Base-by-base conservation (phyloP, 352 stramenopile genomes). In the Phytopythium cucurbitacearum region DNA sequence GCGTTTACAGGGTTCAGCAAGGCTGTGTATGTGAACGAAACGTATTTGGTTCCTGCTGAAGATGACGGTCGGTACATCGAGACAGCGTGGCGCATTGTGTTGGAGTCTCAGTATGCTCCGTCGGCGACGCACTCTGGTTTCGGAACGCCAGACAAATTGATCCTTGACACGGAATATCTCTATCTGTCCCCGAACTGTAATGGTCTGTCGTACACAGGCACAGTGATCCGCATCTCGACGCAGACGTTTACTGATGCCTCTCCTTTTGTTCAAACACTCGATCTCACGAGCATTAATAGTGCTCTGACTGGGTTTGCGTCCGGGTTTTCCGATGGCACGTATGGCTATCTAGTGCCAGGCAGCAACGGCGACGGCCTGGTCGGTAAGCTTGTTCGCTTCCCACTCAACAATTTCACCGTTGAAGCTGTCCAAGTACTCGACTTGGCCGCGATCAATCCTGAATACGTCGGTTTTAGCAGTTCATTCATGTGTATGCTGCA, bases 111-210 rank as follows among this genome's bases (percentile, higher is more conserved):
- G 41, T 89, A 82, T 53, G 59, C 53, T 9, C 51, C 73, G 4
- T 79, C 76, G 15, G 21, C 73, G 4, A 69, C 69, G 8, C 77
- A 79, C 32, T 57, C 51, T 5, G 69, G 71, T 3, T 72, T 68
- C 51, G 68, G 70, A 4, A 62, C 32, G 0, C 80, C 77, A 6
- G 54, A 61, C 2, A 53, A 65, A 1, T 13, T 89, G 2, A 13
- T 67, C 5, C 60, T 65, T 48, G 62, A 72, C 36, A 58, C 77
- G 13, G 82, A 93, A 50, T 89, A 86, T 50, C 51, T 93, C 40
- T 88, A 93, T 47, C 55, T 93, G 28, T 54, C 76, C 7, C 82
- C 78, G n/a, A 87, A 64, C 45, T 87, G 69, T 56, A 93, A 90
- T 43, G 78, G 75, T 13, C 58, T 47, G 9, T 51, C 16, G 5